Percentiles rank a stretch among this genome's conserved stretches.
Conservation (phyloP, 2,329 filamentous ascomycete species). For the Paecilomyces sp. region DNA sequence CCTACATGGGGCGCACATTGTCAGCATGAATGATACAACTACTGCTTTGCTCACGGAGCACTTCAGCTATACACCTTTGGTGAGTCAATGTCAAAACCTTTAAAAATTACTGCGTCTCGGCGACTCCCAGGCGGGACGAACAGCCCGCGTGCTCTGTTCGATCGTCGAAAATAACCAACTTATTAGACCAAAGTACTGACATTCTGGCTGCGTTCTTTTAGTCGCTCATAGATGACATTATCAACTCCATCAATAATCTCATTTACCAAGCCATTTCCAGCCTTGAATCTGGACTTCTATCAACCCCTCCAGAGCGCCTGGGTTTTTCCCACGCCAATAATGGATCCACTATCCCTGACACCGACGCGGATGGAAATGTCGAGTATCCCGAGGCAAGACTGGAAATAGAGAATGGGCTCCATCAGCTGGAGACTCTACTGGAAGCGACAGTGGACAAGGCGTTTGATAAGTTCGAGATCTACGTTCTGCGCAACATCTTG, state of each 20-base stretch:
- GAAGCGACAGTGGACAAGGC: constrained; percentile 77
- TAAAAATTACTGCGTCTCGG: not conserved
- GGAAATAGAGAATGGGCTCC: constrained; percentile 83
- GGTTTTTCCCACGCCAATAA: constrained; percentile 60
- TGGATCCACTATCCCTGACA: constrained; percentile 39
- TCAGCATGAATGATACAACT: constrained; percentile 37
- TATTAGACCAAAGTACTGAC: constrained; percentile 5
- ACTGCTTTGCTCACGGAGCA: constrained; percentile 81
- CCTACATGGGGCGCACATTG: constrained; percentile 2
- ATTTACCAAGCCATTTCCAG: constrained; percentile 84
- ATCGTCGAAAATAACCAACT: not conserved
- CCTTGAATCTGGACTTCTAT: constrained; percentile 73
- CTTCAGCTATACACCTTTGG: constrained; percentile 86
- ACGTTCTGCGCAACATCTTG: constrained; percentile 78
- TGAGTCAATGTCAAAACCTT: constrained; percentile 40
- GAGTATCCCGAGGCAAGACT: constrained; percentile 46
- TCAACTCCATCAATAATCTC: constrained; percentile 91
- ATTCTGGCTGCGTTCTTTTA: constrained; percentile 29
- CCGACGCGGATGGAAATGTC: constrained; percentile 40
- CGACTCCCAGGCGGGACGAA: not conserved
- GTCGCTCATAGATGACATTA: constrained; percentile 95
- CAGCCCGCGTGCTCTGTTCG: not conserved
- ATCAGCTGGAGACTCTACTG: constrained; percentile 75
- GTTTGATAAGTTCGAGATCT: constrained; percentile 84
- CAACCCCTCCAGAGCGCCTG: constrained; percentile 64